Conservation (phyloP, 192 early-diverging fungal species). For the Coemansia sp. region DNA sequence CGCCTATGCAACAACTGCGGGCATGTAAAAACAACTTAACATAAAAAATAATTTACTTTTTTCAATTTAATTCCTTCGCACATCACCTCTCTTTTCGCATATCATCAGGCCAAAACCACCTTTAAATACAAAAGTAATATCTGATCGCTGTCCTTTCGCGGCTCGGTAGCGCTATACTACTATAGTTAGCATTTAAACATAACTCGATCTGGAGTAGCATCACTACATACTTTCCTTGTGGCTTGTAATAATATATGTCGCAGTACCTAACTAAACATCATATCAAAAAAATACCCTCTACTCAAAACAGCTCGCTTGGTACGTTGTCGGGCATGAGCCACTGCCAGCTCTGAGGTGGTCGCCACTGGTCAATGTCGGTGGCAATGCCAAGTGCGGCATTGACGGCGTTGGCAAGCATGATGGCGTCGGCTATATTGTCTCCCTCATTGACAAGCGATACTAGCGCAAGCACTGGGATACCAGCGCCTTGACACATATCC, state of each 20-base stretch:
- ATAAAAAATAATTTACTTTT: neutral
- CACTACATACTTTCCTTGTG: too few species aligned
- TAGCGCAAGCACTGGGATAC: conserved; percentile 52
- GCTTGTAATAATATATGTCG: neutral
- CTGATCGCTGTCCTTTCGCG: too few species aligned
- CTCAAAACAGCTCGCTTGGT: conserved; percentile 25
- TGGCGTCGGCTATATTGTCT: conserved; percentile 71
- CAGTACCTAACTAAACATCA: neutral
- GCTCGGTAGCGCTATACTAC: too few species aligned
- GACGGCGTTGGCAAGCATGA: conserved; percentile 60
- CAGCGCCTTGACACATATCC: conserved; percentile 39
- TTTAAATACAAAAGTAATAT: too few species aligned
- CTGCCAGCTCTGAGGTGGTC: conserved; percentile 45
- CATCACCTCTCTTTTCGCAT: neutral
- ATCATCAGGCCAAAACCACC: neutral
- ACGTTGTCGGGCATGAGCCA: conserved; percentile 39
- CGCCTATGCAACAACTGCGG: neutral
- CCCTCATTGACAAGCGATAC: conserved; percentile 73
- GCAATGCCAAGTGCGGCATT: conserved; percentile 32
- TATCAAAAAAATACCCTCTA: neutral
- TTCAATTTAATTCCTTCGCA: neutral
- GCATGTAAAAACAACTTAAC: conserved; percentile 8
- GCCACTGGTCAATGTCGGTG: conserved; percentile 23
- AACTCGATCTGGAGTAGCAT: neutral
- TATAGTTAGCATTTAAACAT: neutral